Conservation (phyloP, 192 early-diverging fungal species). For the Coemansia sp. region DNA sequence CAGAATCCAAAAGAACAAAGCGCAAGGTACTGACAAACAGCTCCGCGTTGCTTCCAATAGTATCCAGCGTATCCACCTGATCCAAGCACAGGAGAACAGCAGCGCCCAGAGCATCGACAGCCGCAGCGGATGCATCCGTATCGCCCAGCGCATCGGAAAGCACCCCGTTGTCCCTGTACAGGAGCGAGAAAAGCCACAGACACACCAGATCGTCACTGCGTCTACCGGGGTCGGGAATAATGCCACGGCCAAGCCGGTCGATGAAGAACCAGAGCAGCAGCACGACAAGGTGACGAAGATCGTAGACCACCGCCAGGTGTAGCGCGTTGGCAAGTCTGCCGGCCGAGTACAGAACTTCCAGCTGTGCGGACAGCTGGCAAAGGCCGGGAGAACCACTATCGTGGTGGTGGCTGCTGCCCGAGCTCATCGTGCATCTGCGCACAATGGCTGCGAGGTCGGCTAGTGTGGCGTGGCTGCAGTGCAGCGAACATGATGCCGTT, state of each 20-base stretch:
- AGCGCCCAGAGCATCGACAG: slow-evolving; percentile 3
- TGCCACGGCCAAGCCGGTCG: background rate
- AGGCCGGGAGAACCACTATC: no score
- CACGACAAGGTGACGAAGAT: slow-evolving; percentile 15
- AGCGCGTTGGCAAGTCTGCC: background rate
- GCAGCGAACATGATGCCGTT: slow-evolving; percentile 1
- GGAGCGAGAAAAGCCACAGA: slow-evolving; percentile 8
- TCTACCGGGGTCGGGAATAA: background rate
- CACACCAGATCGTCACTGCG: background rate
- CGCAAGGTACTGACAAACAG: slow-evolving; percentile 13
- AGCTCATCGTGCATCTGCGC: slow-evolving; percentile 9
- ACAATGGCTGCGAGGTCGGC: slow-evolving; percentile 16
- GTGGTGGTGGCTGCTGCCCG: background rate
- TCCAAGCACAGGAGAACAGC: slow-evolving; percentile 22
- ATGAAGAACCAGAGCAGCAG: slow-evolving; percentile 21
- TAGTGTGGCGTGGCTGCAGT: slow-evolving; percentile 24
- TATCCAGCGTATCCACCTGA: slow-evolving; percentile 9
- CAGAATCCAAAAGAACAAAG: background rate
- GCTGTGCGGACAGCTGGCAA: background rate
- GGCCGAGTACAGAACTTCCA: background rate
- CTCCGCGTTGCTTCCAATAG: slow-evolving; percentile 2
- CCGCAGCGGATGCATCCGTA: background rate
- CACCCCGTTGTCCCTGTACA: slow-evolving; percentile 12
- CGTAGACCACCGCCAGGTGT: slow-evolving; percentile 31
- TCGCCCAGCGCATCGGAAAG: background rate